phyloP scores from a whole-genome alignment of 225 moss, liverwort and hornwort species.

The Physcomitrellopsis africana region DNA sequence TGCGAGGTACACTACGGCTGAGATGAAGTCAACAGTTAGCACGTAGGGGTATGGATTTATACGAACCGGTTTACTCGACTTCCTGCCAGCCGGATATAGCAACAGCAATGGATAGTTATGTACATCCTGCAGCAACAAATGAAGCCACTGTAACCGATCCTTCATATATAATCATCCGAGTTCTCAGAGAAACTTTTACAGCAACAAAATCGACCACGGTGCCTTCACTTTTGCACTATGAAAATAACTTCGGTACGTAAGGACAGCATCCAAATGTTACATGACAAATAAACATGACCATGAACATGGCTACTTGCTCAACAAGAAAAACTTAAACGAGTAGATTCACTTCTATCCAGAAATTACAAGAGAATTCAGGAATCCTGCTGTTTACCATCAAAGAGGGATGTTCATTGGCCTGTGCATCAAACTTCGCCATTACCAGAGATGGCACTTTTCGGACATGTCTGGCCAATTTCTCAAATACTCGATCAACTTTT shows the following conservation, averaged over 20 bases:
- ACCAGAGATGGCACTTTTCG: constrained; percentile 65
- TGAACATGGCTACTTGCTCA: constrained; percentile 4
- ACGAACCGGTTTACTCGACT: constrained; percentile 56
- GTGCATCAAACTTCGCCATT: constrained; percentile 75
- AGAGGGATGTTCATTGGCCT: constrained; percentile 80
- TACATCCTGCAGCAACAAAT: constrained; percentile 49
- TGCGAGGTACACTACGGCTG: too few relatives aligned
- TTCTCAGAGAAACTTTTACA: not conserved
- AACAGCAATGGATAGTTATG: constrained; percentile 67
- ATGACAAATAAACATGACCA: not conserved
- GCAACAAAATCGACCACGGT: not conserved
- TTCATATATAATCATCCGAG: not conserved
- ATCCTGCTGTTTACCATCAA: constrained; percentile 52
- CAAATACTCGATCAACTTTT: constrained; percentile 63
- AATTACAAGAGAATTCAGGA: not conserved
- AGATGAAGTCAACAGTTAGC: too few relatives aligned
- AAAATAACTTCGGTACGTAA: not conserved
- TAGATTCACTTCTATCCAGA: not conserved
- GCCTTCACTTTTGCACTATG: not conserved
- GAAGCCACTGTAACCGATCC: constrained; percentile 10
- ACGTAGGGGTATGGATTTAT: not conserved
- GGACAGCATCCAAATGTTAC: not conserved
- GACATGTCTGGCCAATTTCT: constrained; percentile 74
- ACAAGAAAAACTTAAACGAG: not conserved
- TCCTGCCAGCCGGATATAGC: constrained; percentile 63